Percentiles rank a stretch among this genome's conserved stretches.
phyloP scores from a whole-genome alignment of 2,329 filamentous ascomycete species.

The Cordyceps fumosorosea region DNA sequence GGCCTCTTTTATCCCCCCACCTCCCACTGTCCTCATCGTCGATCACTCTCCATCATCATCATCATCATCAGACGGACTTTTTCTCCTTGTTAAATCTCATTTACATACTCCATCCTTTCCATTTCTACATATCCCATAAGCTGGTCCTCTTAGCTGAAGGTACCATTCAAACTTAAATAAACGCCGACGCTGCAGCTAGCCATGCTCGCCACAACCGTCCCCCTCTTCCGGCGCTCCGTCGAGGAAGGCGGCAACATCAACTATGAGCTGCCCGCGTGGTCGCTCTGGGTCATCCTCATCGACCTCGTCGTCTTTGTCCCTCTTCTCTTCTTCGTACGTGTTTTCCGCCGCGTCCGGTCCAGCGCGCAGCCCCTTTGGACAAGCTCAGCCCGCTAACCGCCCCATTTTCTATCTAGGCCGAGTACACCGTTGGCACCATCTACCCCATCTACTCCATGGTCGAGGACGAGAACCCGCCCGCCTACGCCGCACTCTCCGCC shows the following conservation, averaged over 20 bases:
- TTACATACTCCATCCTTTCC: too few relatives aligned
- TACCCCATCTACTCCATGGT: constrained; percentile 51
- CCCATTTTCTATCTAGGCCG: constrained; percentile 27
- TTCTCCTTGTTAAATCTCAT: neutral
- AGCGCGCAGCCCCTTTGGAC: too few relatives aligned
- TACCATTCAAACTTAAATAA: neutral
- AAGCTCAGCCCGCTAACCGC: neutral
- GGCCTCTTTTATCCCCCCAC: neutral
- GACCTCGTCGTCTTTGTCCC: constrained; percentile 37
- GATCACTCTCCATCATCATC: neutral
- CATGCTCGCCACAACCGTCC: neutral
- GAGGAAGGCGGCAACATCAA: constrained; percentile 5
- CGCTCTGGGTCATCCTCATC: constrained; percentile 25
- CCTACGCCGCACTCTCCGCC: constrained; percentile 45
- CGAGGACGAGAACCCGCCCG: constrained; percentile 50
- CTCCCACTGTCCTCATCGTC: neutral
- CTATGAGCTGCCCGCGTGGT: constrained; percentile 28
- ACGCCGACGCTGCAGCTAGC: neutral
- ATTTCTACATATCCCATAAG: too few relatives aligned
- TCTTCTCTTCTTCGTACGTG: constrained; percentile 32
- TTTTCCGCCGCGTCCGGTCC: neutral
- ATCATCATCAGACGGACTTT: neutral
- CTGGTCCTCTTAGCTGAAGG: too few relatives aligned
- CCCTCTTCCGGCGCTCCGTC: constrained; percentile 2
- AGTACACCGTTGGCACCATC: constrained; percentile 45